phyloP scores from a whole-genome alignment of 257 asterid genomes.

The Nicotiana tabacum region DNA sequence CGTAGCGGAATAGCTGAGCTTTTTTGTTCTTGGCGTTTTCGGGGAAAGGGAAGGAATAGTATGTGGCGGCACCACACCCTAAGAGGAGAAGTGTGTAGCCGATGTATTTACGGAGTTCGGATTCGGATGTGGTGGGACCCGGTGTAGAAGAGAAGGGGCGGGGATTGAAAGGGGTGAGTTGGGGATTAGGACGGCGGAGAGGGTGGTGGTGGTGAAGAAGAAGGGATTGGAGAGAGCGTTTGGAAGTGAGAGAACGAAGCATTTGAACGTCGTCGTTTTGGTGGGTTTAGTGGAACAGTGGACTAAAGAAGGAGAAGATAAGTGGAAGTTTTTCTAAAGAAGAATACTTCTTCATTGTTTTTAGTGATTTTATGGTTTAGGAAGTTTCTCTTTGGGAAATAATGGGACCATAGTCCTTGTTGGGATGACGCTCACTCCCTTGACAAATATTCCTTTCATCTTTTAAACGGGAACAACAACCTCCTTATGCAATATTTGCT shows the following conservation, averaged over 20 bases:
- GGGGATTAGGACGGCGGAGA: slow-evolving; percentile 17
- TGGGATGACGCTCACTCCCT: neutral
- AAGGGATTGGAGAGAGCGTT: slow-evolving; percentile 49
- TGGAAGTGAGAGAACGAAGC: slow-evolving; percentile 42
- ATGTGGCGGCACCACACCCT: slow-evolving; percentile 81
- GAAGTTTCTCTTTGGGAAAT: neutral
- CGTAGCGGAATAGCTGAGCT: slow-evolving; percentile 88
- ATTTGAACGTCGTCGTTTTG: slow-evolving; percentile 27
- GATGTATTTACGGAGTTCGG: slow-evolving; percentile 77
- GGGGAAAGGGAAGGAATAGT: slow-evolving; percentile 83
- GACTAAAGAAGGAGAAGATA: neutral
- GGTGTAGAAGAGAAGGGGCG: slow-evolving; percentile 12
- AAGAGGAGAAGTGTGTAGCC: slow-evolving; percentile 77
- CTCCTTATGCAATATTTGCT: too few relatives aligned
- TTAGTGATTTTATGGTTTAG: neutral
- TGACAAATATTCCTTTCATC: neutral
- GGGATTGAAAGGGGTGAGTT: slow-evolving; percentile 16
- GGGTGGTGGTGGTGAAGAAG: slow-evolving; percentile 7
- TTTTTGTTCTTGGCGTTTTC: slow-evolving; percentile 72
- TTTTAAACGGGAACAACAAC: too few relatives aligned
- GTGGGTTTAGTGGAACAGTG: slow-evolving; percentile 11
- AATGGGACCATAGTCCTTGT: neutral
- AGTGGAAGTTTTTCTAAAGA: neutral
- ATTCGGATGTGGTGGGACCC: slow-evolving; percentile 54
- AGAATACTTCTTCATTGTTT: neutral